Evolutionary conservation across 164 flowering plant genomes (phyloP).

Genomic region (Dillenia turbinata): DNA sequence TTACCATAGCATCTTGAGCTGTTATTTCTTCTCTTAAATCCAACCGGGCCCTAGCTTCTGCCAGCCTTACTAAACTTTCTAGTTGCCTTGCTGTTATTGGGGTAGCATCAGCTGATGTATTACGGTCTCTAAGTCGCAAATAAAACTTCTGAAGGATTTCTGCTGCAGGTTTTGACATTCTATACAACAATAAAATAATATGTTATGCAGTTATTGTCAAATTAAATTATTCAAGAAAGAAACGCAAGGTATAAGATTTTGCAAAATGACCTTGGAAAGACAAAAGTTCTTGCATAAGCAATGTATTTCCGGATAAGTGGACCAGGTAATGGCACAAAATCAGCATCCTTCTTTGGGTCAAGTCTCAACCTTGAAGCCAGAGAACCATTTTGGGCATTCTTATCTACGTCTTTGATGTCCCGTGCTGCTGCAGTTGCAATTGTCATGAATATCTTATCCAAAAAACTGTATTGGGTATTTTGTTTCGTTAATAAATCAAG

Average conservation of each 20-base stretch:
- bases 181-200: conserved; percentile 17
- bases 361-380: conserved; percentile 74
- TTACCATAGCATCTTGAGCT: conserved; percentile 87
- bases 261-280: conserved; percentile 70
- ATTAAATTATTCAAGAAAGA: background rate
- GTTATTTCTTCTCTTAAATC: conserved; percentile 95
- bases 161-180: conserved; percentile 94
- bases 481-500: background rate
- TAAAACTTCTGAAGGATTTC: conserved; percentile 89
- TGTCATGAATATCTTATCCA: conserved; percentile 2
- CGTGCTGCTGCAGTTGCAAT: conserved; percentile 35
- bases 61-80: conserved; percentile 92
- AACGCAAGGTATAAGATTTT: conserved; percentile 6
- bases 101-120: conserved; percentile 86
- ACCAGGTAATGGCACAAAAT: conserved; percentile 79
- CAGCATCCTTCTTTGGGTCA: conserved; percentile 59
- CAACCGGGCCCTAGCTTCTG: conserved; percentile 92
- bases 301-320: conserved; percentile 92
- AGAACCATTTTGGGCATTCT: conserved; percentile 42
- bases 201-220: background rate
- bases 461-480: background rate
- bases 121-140: conserved; percentile 69
- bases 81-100: conserved; percentile 99
- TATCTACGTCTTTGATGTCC: conserved; percentile 27
- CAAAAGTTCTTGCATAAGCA: conserved; percentile 87